Conservation (phyloP, 139 green algal genomes). For the Volvox reticuliferus region DNA sequence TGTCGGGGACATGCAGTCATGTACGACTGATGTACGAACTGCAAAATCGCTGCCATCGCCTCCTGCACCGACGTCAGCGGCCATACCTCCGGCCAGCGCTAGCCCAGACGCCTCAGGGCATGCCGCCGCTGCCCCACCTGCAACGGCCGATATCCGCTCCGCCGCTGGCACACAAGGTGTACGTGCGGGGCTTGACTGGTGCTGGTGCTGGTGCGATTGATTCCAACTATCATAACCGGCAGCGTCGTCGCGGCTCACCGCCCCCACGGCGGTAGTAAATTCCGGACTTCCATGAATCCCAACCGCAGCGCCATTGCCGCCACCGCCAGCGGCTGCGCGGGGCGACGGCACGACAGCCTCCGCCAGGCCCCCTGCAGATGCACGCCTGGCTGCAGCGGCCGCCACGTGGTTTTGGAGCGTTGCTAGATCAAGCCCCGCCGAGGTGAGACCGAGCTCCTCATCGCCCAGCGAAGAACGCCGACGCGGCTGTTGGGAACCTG, state of each 20-base stretch:
- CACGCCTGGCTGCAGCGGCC: too few species aligned
- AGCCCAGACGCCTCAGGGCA: not conserved
- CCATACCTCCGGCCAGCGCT: not conserved
- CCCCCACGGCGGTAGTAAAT: not conserved
- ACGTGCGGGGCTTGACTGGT: too few species aligned
- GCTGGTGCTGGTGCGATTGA: too few species aligned
- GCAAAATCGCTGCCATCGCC: not conserved
- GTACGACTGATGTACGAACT: not conserved
- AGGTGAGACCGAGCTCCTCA: slow-evolving; percentile 3
- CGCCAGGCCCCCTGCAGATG: not conserved
- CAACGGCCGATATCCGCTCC: too few species aligned
- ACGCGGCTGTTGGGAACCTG: not conserved
- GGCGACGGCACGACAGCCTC: not conserved
- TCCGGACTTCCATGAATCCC: not conserved
- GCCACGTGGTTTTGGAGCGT: not conserved
- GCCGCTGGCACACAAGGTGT: too few species aligned
- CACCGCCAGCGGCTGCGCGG: not conserved
- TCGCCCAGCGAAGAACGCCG: not conserved
- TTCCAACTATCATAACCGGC: too few species aligned
- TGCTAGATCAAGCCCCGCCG: not conserved
- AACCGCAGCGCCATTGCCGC: not conserved
- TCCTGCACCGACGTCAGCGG: not conserved
- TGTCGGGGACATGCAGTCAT: not conserved
- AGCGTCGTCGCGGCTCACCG: too few species aligned
- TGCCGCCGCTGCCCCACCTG: not conserved